phyloP scores from a whole-genome alignment of 768 basidiomycete species.

The Nidularia sp. region DNA sequence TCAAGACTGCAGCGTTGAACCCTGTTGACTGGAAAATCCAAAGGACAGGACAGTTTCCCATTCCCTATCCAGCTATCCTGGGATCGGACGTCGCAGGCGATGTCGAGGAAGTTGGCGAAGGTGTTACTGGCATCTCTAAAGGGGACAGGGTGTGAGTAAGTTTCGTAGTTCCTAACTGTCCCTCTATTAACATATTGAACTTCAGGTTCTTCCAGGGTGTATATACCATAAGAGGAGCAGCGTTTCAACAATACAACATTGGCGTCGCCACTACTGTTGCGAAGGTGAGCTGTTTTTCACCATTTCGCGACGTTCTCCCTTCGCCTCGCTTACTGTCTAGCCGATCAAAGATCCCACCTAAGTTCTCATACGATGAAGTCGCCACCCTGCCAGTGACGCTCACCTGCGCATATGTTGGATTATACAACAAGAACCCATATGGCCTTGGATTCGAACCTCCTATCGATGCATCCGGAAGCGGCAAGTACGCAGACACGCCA shows the following conservation, averaged over 20 bases:
- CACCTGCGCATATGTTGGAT: conserved; percentile 44
- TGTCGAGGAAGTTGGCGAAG: conserved; percentile 45
- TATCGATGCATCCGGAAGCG: conserved; percentile 26
- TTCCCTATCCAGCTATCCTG: conserved; percentile 40
- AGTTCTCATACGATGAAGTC: conserved; percentile 43
- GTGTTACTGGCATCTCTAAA: conserved; percentile 39
- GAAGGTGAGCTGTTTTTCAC: conserved; percentile 18
- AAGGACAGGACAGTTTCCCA: conserved; percentile 31
- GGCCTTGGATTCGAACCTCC: conserved; percentile 38
- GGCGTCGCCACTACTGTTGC: conserved; percentile 27
- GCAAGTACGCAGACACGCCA: conserved; percentile 38
- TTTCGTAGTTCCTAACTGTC: background rate
- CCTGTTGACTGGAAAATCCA: conserved; percentile 53
- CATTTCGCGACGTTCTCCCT: background rate
- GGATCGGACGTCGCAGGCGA: conserved; percentile 47
- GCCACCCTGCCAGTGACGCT: conserved; percentile 44
- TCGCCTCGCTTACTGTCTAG: background rate
- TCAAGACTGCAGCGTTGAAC: conserved; percentile 44
- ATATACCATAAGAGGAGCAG: conserved; percentile 25
- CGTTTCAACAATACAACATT: conserved; percentile 37
- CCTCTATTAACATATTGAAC: background rate
- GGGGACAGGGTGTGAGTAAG: conserved; percentile 46
- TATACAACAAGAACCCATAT: conserved; percentile 33
- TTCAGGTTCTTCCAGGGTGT: conserved; percentile 32
- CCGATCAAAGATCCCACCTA: conserved; percentile 35